Conservation (phyloP, 2,329 filamentous ascomycete genomes). For the Epichloe sp. region DNA sequence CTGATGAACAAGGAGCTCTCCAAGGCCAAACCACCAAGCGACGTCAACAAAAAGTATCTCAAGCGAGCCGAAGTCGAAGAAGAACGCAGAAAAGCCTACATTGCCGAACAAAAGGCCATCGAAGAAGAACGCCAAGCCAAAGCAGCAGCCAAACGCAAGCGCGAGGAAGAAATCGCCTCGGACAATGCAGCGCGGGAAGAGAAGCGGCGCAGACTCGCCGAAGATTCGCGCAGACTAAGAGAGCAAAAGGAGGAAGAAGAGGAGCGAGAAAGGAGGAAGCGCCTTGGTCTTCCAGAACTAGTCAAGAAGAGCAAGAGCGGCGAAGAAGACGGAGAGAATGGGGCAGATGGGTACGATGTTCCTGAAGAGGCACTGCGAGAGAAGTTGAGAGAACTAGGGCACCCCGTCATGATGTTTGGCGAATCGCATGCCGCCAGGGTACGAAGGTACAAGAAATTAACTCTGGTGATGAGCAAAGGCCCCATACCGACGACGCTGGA, state of each 20-base stretch:
- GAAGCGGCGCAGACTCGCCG: slow-evolving; percentile 68
- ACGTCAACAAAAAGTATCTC: slow-evolving; percentile 57
- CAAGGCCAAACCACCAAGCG: slow-evolving; percentile 50
- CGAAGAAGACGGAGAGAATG: slow-evolving; percentile 29
- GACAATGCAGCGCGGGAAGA: slow-evolving; percentile 61
- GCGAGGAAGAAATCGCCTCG: slow-evolving; percentile 70
- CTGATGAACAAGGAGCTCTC: slow-evolving; percentile 89
- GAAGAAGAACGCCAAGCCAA: slow-evolving; percentile 59
- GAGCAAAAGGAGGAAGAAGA: slow-evolving; percentile 63
- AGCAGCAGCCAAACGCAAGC: slow-evolving; percentile 68
- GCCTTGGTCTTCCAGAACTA: slow-evolving; percentile 69
- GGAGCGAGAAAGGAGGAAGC: slow-evolving; percentile 58
- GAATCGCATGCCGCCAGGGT: slow-evolving; percentile 61
- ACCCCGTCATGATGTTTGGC: slow-evolving; percentile 68
- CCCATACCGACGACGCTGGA: slow-evolving; percentile 79
- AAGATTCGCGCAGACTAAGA: slow-evolving; percentile 57
- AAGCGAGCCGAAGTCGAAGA: slow-evolving; percentile 80
- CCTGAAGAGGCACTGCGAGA: slow-evolving; percentile 54
- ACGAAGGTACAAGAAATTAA: slow-evolving; percentile 56
- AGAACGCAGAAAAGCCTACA: slow-evolving; percentile 65
- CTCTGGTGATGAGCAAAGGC: slow-evolving; percentile 49
- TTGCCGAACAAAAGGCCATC: slow-evolving; percentile 63
- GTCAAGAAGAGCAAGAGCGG: slow-evolving; percentile 27
- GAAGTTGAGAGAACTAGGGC: slow-evolving; percentile 56
- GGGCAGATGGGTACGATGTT: slow-evolving; percentile 44